Conservation (phyloP, 257 asterid species). For the Fraxinus cuspidata region DNA sequence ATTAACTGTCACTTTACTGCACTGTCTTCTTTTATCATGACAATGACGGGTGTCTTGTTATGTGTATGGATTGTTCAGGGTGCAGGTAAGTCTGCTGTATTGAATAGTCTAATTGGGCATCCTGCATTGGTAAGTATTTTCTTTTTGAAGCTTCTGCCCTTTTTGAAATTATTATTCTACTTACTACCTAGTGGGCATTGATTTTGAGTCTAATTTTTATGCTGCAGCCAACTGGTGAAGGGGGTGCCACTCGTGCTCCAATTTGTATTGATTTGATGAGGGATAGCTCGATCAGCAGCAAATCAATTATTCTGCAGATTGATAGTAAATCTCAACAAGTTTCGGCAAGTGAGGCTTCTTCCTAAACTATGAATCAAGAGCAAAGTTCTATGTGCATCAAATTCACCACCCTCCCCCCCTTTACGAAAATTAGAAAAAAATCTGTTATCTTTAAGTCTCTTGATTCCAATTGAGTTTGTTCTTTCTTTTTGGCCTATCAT, state of each 20-base stretch:
- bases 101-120: conserved; percentile 95
- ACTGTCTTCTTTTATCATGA: neutral
- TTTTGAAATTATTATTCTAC: neutral
- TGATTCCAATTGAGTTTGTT: conserved; percentile 21
- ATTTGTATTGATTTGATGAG: conserved; percentile 82
- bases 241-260: conserved; percentile 99
- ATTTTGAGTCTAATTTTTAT: neutral
- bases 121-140: conserved; percentile 80
- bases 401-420: conserved; percentile 6
- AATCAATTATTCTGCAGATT: conserved; percentile 80
- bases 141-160: conserved; percentile 7
- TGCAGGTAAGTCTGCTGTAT: conserved; percentile 97
- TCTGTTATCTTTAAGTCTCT: conserved; percentile 13
- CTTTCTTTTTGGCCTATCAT: conserved; percentile 27
- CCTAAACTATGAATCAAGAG: conserved; percentile 18
- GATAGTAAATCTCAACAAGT: conserved; percentile 92
- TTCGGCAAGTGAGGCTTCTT: conserved; percentile 74
- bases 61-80: conserved; percentile 53
- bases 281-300: conserved; percentile 84
- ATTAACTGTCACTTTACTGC: neutral
- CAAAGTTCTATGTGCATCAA: conserved; percentile 1
- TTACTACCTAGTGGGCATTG: conserved; percentile 7
- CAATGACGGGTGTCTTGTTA: neutral
- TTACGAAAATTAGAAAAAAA: neutral
- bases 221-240: conserved; percentile 97